A percentile compares a stretch with the other conserved stretches of the same genome.
phyloP scores from a whole-genome alignment of 345 rosid genomes.

The Salix udensis region DNA sequence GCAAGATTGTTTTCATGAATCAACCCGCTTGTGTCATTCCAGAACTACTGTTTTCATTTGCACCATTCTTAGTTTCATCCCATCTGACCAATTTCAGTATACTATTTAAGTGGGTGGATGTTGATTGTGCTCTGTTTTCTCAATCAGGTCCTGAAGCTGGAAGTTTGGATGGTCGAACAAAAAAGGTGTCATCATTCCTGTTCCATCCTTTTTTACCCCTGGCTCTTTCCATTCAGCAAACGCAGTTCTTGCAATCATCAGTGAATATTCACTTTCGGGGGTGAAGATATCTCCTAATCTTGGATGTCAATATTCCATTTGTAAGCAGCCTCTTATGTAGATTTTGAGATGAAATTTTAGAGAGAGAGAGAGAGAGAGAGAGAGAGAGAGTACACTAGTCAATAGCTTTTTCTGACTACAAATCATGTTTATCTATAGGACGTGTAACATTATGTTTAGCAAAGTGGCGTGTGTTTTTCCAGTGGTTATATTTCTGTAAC shows the following conservation, averaged over 20 bases:
- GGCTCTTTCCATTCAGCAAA: background rate
- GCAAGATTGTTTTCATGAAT: background rate
- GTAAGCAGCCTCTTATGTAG: background rate
- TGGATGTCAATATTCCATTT: background rate
- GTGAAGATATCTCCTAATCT: slow-evolving; percentile 25
- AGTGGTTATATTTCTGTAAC: too few species aligned
- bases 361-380: too few species aligned
- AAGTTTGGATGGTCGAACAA: slow-evolving; percentile 42
- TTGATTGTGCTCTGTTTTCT: slow-evolving; percentile 9
- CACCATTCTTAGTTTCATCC: too few species aligned
- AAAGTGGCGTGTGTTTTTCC: too few species aligned
- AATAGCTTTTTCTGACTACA: too few species aligned
- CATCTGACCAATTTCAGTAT: too few species aligned
- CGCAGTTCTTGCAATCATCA: slow-evolving; percentile 45
- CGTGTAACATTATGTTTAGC: too few species aligned
- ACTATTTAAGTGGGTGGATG: background rate
- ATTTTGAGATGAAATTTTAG: background rate
- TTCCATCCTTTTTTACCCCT: slow-evolving; percentile 71
- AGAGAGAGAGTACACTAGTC: too few species aligned
- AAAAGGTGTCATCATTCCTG: slow-evolving; percentile 69
- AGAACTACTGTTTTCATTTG: background rate
- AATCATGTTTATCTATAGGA: too few species aligned
- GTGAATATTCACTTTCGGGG: slow-evolving; percentile 88
- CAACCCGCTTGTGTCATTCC: background rate
- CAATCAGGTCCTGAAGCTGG: slow-evolving; percentile 84